Conservation (phyloP, 139 green algal genomes). For the Chlorella sp. region DNA sequence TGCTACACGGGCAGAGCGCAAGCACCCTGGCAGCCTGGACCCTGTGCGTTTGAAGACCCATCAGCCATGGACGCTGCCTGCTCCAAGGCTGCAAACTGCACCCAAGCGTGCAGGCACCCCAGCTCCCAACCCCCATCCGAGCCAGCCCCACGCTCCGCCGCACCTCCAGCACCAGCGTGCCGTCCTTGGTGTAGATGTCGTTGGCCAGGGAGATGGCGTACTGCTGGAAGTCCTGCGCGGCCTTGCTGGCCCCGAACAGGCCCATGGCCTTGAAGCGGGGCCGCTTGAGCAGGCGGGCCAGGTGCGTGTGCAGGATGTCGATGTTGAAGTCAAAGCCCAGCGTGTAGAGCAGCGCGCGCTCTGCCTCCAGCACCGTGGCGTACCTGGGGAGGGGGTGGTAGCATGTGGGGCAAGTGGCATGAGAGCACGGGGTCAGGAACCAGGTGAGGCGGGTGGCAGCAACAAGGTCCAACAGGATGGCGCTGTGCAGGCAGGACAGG, state of each 20-base stretch:
- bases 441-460: no score
- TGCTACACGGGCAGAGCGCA: no score
- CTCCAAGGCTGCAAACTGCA: neutral
- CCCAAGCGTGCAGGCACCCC: neutral
- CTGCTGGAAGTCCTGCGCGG: neutral
- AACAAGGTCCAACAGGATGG: no score
- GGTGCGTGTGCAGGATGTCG: constrained; percentile 24
- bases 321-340: constrained; percentile 56
- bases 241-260: neutral
- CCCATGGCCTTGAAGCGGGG: constrained; percentile 16
- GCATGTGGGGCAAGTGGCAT: no score
- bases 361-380: constrained; percentile 37
- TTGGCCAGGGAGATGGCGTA: constrained; percentile 9
- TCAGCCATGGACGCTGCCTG: neutral
- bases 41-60: no score
- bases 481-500: no score
- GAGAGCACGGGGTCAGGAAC: no score
- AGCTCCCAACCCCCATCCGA: neutral
- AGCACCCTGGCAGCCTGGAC: no score
- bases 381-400: neutral
- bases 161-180: constrained; percentile 34
- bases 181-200: constrained; percentile 37
- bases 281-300: constrained; percentile 18
- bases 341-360: constrained; percentile 43
- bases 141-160: neutral